Evolutionary conservation across 2,329 filamentous ascomycete genomes (phyloP), one percentile per base, ranked within the genome.

Genomic region (Rhinocladiella similis): DNA sequence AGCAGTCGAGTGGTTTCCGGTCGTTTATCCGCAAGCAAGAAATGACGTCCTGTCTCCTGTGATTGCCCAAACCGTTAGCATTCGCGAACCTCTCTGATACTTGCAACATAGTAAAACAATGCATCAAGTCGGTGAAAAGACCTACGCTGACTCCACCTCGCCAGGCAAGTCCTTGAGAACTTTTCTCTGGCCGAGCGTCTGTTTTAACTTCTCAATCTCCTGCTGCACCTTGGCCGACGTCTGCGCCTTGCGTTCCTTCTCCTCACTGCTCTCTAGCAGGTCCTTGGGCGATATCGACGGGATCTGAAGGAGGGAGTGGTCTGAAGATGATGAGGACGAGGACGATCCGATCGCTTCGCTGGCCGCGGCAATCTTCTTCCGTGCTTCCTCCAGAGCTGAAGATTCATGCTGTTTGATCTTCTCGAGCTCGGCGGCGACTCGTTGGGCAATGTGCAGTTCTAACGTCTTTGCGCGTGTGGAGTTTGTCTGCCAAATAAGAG

Each of bases 1-100:
- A 97, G 82, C 93, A 97, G 78, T 97, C 90, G 70, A 97, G 78
- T 71, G 93, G 92, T 72, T 91, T 83, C 63, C 91, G 82, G 75
- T 97, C 92, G 73, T 97, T 87, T 68, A 87, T 81, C 60, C 89
- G 80, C 78, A 97, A 78, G 72, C 93, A 97, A 66, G 83, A 82
- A 61, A 94, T 84, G 54, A 97, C 85, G 57, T 87, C 84, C 65
- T 83, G 79, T 73, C 91, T 88, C 18, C 59, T 62, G 35, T 27
- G 7, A 3, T 4, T 7, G 4, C 3, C 25, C 25, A 3, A 27
- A 33, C 10, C 6, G 29, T 48, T 36, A 29, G 46, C 46, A 25
- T 46, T 18, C 18, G 42, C 19, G 10, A 6, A 48, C 16, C 6
- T 25, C 43, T 47, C 3, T 22, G 25, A 13, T 4, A 12, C 19